Evolutionary conservation across 2,329 filamentous ascomycete species (phyloP), one percentile per base, ranked within the genome.

Genomic region (Calonectria pteridis): DNA sequence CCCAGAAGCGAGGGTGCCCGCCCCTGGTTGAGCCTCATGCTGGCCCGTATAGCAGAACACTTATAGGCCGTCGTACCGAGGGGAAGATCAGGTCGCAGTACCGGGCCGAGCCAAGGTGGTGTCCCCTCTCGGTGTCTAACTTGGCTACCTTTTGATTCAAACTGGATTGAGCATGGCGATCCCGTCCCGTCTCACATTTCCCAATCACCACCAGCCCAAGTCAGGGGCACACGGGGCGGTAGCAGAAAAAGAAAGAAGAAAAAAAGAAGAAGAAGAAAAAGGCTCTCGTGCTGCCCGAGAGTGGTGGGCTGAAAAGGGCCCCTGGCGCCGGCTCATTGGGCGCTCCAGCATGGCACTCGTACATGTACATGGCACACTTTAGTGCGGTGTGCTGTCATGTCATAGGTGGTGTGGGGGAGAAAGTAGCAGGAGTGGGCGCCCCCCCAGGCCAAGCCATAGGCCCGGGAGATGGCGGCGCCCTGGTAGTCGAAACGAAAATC

Each of bases 361-460:
- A 64, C 59, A 62, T 62, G 55, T 62, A 62, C 59, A 64, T 16
- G 40, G 26, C 40, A 64, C n/a, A n/a, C n/a, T 3, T 14, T 64
- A 49, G 59, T 64, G 59, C 28, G 35, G 59, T 49, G 40, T 23
- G 55, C 33, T 28, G 35, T 35, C 29, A 51, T 58, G 31, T 16
- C 33, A 55, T 62, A 37, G 59, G 59, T 64, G 59, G 59, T 64
- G 59, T 49, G 59, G 40, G 43, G 59, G 50, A 53, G 43, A 28
- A 18, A 35, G 31, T 10, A 62, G 55, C 33, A 62, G 33, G 55
- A 62, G 55, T 62, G 55, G 55, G 55, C 55, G 55, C 40, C n/a
- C n/a, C n/a, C n/a, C 26, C 59, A 33, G 37, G 26, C 10, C 37
- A 64, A 64, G 37, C 59, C 59, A 64, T 43, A 31, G 59, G 59